Conservation (phyloP, 805 yeast genomes). For the Candida palmyrensis region DNA sequence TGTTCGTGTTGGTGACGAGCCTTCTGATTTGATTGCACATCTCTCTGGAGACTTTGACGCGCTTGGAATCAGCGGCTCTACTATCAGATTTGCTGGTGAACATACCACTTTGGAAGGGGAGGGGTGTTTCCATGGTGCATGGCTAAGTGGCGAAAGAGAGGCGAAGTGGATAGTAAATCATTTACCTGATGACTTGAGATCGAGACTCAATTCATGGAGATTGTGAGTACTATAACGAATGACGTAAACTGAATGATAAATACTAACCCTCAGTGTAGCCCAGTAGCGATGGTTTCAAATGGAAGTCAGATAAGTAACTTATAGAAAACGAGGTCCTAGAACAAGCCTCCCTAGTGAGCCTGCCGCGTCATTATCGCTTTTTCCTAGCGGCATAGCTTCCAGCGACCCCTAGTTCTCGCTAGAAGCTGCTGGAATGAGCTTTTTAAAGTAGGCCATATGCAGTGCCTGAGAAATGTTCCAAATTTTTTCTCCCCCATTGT, state of each 20-base stretch:
- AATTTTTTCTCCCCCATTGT: constrained; percentile 2
- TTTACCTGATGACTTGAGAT: no score
- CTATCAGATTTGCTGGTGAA: constrained; percentile 84
- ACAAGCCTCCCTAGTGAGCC: no score
- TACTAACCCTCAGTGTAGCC: no score
- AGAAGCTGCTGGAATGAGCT: constrained; percentile 1
- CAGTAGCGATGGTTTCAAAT: no score
- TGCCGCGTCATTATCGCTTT: neutral
- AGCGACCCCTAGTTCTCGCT: neutral
- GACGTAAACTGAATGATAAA: no score
- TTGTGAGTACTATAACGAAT: no score
- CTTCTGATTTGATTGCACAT: constrained; percentile 57
- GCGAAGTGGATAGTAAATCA: constrained; percentile 32
- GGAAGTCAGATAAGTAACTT: no score
- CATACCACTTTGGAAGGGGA: constrained; percentile 83
- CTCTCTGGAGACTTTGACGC: constrained; percentile 40
- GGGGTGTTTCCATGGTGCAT: constrained; percentile 92
- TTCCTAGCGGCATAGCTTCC: neutral
- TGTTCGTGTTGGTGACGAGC: constrained; percentile 62
- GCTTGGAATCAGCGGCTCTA: constrained; percentile 32
- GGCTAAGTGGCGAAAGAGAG: constrained; percentile 65
- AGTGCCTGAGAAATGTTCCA: neutral
- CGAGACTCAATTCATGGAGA: no score
- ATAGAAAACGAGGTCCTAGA: no score
- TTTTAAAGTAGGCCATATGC: neutral